Evolutionary conservation across 805 yeast species (phyloP), one percentile per base, ranked within the genome.

Genomic region (Clavispora fructus): DNA sequence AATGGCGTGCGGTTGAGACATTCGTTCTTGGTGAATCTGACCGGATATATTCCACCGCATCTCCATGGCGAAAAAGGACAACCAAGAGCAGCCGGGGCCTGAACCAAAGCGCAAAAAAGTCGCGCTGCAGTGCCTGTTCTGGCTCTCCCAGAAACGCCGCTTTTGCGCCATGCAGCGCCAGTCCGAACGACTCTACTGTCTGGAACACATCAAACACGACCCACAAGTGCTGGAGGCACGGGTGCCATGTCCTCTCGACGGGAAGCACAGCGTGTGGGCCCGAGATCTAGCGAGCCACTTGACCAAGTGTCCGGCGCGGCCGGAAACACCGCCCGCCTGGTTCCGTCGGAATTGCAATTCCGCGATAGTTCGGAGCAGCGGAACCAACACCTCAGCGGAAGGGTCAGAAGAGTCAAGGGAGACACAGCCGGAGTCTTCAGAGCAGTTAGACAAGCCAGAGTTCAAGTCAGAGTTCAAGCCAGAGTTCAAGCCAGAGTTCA

Each of bases 161-260:
- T 64, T 62, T 39, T 86, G 95, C 62, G 77, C 80, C 4, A 73
- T 85, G 75, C 82, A 82, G 48, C 67, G 85, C 29, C 73, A 75
- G 46, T 62, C 67, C 10, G 75, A 64, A 28, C 71, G 70, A 19
- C 60, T 61, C 35, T 83, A 61, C 56, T 86, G 95, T 61, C 78
- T 85, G 8, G 85, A 84, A 52, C 95, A 87, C 60, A 51, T 74
- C 57, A 60, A 60, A 31, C 53, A 44, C 29, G 60, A 54, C 38
- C 47, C 41, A 46, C 37, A 50, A 43, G 45, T 41, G 48, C 55
- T 52, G 53, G 61, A 52, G 57, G 59, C 58, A 6, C 65, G 95
- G 46, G 74, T 89, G 0, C 79, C 82, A 7, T 89, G 97, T 64
- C 89, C 96, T 0, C 59, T 83, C 27, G 95, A 88, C 61, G 80